phyloP scores from a whole-genome alignment of 2,329 filamentous ascomycete species.

The Aaosphaeria pasadenensis region DNA sequence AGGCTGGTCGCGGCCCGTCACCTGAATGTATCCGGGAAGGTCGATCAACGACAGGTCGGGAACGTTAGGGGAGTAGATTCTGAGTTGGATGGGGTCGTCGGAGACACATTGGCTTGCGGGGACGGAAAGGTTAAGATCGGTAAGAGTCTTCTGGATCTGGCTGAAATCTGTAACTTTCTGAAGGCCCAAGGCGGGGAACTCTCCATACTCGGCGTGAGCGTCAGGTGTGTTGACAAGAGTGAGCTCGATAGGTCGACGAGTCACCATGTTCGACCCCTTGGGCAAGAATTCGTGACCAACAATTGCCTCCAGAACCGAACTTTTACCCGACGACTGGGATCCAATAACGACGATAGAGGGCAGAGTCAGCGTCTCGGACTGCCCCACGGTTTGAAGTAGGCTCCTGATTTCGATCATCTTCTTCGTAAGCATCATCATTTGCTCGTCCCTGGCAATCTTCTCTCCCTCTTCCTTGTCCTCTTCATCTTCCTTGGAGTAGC shows the following conservation, averaged over 20 bases:
- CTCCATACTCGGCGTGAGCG: conserved; percentile 83
- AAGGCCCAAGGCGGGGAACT: conserved; percentile 88
- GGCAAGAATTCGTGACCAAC: conserved; percentile 97
- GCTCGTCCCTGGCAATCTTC: conserved; percentile 79
- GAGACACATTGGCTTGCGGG: conserved; percentile 89
- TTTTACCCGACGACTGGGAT: conserved; percentile 97
- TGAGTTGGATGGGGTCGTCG: conserved; percentile 93
- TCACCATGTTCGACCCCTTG: conserved; percentile 99
- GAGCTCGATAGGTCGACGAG: conserved; percentile 88
- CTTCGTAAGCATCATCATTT: conserved; percentile 99
- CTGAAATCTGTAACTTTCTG: conserved; percentile 89
- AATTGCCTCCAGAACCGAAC: conserved; percentile 92
- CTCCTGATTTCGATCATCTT: conserved; percentile 99
- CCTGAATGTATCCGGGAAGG: conserved; percentile 95
- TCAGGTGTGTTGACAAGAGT: conserved; percentile 94
- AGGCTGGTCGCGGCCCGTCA: conserved; percentile 87
- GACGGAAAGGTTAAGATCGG: conserved; percentile 91
- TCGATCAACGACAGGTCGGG: conserved; percentile 95
- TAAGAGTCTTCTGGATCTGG: conserved; percentile 88
- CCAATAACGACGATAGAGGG: conserved; percentile 99
- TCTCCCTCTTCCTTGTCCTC: conserved; percentile 63
- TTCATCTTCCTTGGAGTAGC: conserved; percentile 67
- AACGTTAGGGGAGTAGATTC: conserved; percentile 92
- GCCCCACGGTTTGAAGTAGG: conserved; percentile 85
- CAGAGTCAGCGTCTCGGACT: conserved; percentile 81